Evolutionary conservation across 208 protist genomes (phyloP).

Genomic region (Crithidia expoeki): DNA sequence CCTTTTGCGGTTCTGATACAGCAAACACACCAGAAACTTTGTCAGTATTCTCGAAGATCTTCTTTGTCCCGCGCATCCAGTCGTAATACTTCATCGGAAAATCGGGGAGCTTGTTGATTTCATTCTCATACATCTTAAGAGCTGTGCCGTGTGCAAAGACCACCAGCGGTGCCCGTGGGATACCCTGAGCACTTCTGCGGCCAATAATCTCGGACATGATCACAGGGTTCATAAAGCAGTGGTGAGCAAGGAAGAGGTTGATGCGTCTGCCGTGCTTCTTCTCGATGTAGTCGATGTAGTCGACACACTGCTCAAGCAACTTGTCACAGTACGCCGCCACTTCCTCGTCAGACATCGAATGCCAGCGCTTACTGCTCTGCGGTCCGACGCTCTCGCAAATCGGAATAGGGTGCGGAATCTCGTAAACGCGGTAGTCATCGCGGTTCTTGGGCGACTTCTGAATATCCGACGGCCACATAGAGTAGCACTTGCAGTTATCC

Average conservation of each 20-base stretch:
- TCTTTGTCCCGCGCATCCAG: constrained; percentile 65
- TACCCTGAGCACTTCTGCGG: constrained; percentile 41
- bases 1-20: constrained; percentile 67
- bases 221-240: constrained; percentile 85
- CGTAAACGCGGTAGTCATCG: constrained; percentile 78
- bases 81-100: constrained; percentile 82
- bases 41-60: constrained; percentile 54
- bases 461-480: constrained; percentile 76
- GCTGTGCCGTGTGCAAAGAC: constrained; percentile 81
- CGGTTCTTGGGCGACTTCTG: constrained; percentile 58
- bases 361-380: constrained; percentile 76
- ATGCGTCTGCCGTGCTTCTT: constrained; percentile 59
- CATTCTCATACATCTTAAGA: constrained; percentile 85
- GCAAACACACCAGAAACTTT: constrained; percentile 70
- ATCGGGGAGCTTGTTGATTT: constrained; percentile 62
- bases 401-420: constrained; percentile 74
- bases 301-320: constrained; percentile 45
- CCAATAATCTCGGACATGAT: constrained; percentile 71
- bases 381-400: constrained; percentile 82
- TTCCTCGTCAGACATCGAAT: constrained; percentile 72
- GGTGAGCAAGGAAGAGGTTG: constrained; percentile 75
- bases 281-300: constrained; percentile 77
- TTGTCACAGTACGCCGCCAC: constrained; percentile 57
- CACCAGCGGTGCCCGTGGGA: constrained; percentile 52
- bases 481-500: constrained; percentile 57